phyloP scores from a whole-genome alignment of 1,139 yeast species.

The Zhuliangozyma blackwelliae region DNA sequence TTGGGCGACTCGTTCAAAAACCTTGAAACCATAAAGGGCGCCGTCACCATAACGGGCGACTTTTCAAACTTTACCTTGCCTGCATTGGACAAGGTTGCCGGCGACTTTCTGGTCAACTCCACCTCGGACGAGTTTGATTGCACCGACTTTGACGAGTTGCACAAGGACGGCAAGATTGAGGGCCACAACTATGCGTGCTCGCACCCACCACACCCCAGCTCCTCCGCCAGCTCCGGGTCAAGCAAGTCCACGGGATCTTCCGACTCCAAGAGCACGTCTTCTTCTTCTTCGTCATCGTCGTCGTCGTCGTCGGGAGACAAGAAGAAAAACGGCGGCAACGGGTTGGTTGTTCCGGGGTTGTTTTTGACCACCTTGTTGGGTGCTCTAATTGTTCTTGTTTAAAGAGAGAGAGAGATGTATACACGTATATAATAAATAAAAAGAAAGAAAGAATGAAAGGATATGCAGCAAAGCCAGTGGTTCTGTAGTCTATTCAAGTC shows the following conservation, averaged over 20 bases:
- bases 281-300: not conserved
- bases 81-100: conserved; percentile 35
- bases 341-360: conserved; percentile 4
- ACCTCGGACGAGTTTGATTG: conserved; percentile 40
- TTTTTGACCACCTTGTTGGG: conserved; percentile 4
- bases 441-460: too few species aligned
- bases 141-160: conserved; percentile 29
- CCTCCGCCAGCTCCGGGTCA: conserved; percentile 13
- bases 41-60: conserved; percentile 38
- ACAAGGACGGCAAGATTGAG: conserved; percentile 30
- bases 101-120: conserved; percentile 38
- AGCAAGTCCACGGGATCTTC: conserved; percentile 3
- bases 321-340: conserved; percentile 4
- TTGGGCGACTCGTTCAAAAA: conserved; percentile 25
- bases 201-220: conserved; percentile 23
- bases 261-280: conserved; percentile 5
- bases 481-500: too few species aligned
- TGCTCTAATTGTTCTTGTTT: conserved; percentile 3
- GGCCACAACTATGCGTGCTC: conserved; percentile 47
- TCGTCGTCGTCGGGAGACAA: conserved; percentile 8
- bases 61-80: conserved; percentile 39
- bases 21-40: conserved; percentile 38
- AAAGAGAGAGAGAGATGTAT: not conserved
- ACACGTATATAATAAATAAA: too few species aligned
- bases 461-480: too few species aligned